Evolutionary conservation across 1,284 basidiomycete species (phyloP).

Genomic region (Vanrija sp.): DNA sequence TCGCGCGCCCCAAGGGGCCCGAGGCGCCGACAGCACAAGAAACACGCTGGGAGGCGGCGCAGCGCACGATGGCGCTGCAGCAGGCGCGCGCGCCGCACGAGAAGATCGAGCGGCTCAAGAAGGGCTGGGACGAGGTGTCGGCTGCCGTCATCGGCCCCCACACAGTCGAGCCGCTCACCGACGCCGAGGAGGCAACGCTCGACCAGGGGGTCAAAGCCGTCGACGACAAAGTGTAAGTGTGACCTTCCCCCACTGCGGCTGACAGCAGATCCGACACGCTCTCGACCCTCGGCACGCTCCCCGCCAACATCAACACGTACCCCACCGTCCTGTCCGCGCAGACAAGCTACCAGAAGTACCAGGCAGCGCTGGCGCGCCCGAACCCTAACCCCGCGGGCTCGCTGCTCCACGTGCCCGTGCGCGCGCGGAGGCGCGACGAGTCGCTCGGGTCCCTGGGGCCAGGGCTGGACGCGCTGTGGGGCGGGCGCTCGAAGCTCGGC

Average conservation of each 20-base stretch:
- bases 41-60: slow-evolving; percentile 41
- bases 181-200: slow-evolving; percentile 26
- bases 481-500: slow-evolving; percentile 38
- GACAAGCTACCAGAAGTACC: slow-evolving; percentile 35
- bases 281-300: slow-evolving; percentile 26
- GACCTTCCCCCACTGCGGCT: slow-evolving; percentile 3
- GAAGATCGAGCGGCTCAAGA: slow-evolving; percentile 29
- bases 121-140: slow-evolving; percentile 40
- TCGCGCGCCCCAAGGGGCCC: background rate
- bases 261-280: slow-evolving; percentile 26
- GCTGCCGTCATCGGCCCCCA: slow-evolving; percentile 21
- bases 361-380: slow-evolving; percentile 35
- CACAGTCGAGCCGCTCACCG: slow-evolving; percentile 23
- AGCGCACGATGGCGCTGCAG: slow-evolving; percentile 27
- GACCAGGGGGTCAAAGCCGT: slow-evolving; percentile 23
- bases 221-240: slow-evolving; percentile 26
- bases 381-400: slow-evolving; percentile 38
- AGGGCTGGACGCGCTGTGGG: slow-evolving; percentile 28
- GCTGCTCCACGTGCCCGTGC: slow-evolving; percentile 28
- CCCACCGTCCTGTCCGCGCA: slow-evolving; percentile 36
- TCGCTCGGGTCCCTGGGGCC: slow-evolving; percentile 7
- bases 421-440: slow-evolving; percentile 4
- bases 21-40: slow-evolving; percentile 13
- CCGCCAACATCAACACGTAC: slow-evolving; percentile 38
- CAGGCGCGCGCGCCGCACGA: slow-evolving; percentile 40